phyloP scores from a whole-genome alignment of 108 stramenopile genomes.

The Cylindrotheca closterium region DNA sequence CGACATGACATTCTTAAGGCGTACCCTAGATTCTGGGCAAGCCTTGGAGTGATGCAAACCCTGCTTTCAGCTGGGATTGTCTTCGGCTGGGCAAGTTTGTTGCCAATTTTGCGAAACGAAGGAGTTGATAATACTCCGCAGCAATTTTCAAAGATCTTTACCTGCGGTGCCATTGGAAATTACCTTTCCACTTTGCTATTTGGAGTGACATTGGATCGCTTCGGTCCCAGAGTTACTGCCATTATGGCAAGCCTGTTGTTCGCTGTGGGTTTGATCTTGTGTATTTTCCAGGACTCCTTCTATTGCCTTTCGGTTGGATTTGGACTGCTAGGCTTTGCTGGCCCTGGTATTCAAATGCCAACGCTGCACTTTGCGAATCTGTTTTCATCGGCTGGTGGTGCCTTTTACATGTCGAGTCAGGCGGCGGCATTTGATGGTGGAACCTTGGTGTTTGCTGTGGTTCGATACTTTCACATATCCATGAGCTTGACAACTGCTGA shows the following conservation, averaged over 20 bases:
- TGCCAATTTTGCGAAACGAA: conserved; percentile 24
- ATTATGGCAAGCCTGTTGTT: conserved; percentile 22
- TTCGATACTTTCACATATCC: not conserved
- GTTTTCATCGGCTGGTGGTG: conserved; percentile 27
- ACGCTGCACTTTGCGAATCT: conserved; percentile 33
- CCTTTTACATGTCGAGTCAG: conserved; percentile 34
- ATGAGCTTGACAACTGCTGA: conserved; percentile 9
- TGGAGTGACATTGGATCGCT: conserved; percentile 24
- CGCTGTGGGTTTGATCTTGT: conserved; percentile 18
- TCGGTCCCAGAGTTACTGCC: conserved; percentile 22
- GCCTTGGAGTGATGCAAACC: conserved; percentile 30
- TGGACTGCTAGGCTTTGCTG: conserved; percentile 28
- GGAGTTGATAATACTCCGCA: conserved; percentile 23
- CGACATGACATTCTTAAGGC: conserved; percentile 3
- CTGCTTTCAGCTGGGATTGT: conserved; percentile 30
- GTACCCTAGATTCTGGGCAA: conserved; percentile 22
- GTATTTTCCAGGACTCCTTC: not conserved
- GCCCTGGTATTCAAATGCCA: conserved; percentile 40
- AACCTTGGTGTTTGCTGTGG: conserved; percentile 28
- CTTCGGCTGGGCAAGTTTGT: conserved; percentile 34
- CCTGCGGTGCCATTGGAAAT: conserved; percentile 33
- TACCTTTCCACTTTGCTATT: conserved; percentile 29
- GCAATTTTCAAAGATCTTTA: conserved; percentile 29
- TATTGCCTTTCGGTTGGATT: conserved; percentile 13
- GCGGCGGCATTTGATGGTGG: conserved; percentile 46